These are phyloP conservation scores for Ambrosiella cleistominuta DNA, from an alignment of 2,329 filamentous ascomycete species.

Conservation along the genomic window DNA sequence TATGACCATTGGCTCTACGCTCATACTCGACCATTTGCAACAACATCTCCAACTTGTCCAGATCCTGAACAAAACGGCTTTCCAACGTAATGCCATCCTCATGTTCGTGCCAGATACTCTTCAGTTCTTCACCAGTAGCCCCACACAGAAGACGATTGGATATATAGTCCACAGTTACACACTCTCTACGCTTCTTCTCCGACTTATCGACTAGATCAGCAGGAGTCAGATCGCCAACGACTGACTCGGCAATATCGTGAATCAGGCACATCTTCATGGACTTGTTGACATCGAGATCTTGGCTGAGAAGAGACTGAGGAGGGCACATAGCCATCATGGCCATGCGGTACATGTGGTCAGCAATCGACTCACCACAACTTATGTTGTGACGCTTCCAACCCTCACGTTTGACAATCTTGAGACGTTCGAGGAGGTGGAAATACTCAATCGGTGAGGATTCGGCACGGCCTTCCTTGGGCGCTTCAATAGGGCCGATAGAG, in stretches of 20 bases:
- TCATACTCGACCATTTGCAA: slow-evolving; percentile 97
- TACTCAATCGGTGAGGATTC: slow-evolving; percentile 61
- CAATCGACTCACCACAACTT: slow-evolving; percentile 64
- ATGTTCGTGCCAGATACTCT: slow-evolving; percentile 83
- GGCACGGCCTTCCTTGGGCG: slow-evolving; percentile 34
- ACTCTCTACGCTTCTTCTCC: slow-evolving; percentile 79
- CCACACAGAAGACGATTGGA: slow-evolving; percentile 61
- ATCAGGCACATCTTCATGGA: slow-evolving; percentile 93
- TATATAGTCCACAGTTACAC: slow-evolving; percentile 82
- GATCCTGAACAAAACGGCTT: slow-evolving; percentile 80
- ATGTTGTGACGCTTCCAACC: slow-evolving; percentile 88
- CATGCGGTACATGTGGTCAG: slow-evolving; percentile 99
- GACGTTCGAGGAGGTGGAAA: slow-evolving; percentile 81
- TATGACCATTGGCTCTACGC: slow-evolving; percentile 41
- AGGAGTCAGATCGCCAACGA: slow-evolving; percentile 96
- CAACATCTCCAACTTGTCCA: slow-evolving; percentile 91
- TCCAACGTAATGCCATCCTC: slow-evolving; percentile 74
- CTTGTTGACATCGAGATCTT: slow-evolving; percentile 52
- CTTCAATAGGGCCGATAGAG: slow-evolving; percentile 18
- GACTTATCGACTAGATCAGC: slow-evolving; percentile 72
- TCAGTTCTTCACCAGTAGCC: slow-evolving; percentile 48
- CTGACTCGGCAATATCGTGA: slow-evolving; percentile 91
- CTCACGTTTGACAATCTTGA: slow-evolving; percentile 93
- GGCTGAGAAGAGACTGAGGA: slow-evolving; percentile 51
- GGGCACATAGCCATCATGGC: slow-evolving; percentile 87